Conservation (phyloP, 179 eudicot species). For the Spinacia oleracea region DNA sequence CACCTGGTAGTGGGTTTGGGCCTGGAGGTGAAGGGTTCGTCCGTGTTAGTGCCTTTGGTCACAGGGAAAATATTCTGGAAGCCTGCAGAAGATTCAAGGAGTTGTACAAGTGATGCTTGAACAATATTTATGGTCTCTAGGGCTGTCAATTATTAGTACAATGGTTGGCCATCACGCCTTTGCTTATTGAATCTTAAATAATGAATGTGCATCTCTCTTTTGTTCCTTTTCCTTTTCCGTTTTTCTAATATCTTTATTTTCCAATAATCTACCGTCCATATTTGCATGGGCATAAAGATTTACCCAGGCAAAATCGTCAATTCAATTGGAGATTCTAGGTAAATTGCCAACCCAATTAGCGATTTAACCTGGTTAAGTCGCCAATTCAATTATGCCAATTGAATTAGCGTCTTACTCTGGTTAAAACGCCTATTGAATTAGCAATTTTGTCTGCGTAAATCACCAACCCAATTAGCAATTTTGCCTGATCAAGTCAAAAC, state of each 20-base stretch:
- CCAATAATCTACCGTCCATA: no score
- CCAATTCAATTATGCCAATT: no score
- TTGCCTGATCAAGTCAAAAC: no score
- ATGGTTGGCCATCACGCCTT: background rate
- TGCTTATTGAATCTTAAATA: background rate
- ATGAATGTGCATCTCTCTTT: background rate
- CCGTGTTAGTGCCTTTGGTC: constrained; percentile 91
- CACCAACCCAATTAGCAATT: no score
- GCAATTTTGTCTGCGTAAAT: no score
- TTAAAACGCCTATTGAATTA: no score
- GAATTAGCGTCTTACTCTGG: no score
- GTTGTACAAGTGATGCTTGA: constrained; percentile 60
- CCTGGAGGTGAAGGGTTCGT: constrained; percentile 95
- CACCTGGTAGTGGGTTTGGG: constrained; percentile 97
- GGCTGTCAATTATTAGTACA: background rate
- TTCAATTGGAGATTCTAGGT: no score
- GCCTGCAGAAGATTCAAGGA: constrained; percentile 87
- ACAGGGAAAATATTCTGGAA: constrained; percentile 82
- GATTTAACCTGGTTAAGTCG: no score
- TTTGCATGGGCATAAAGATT: no score
- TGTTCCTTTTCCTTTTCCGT: background rate
- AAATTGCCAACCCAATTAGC: no score
- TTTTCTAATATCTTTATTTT: background rate
- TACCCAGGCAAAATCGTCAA: no score
- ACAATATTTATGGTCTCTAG: background rate